These are phyloP conservation scores for Xylaria sp. DNA, from an alignment of 2,329 filamentous ascomycete species.

Conservation along the genomic window DNA sequence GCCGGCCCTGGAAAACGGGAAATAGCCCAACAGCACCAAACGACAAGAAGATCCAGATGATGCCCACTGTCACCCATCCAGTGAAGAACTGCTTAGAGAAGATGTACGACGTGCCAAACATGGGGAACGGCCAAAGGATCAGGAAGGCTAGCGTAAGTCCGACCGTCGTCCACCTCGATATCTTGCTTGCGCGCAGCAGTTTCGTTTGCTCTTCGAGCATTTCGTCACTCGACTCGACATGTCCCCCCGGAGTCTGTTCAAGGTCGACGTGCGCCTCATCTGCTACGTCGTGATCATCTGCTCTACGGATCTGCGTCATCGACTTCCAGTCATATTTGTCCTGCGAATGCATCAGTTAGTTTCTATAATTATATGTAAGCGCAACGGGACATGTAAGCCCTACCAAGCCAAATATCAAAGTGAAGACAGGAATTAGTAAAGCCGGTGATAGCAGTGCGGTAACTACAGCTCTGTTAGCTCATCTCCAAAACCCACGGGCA, in stretches of 20 bases:
- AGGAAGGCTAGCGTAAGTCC: slow-evolving; percentile 76
- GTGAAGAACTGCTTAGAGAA: slow-evolving; percentile 87
- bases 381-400: not conserved
- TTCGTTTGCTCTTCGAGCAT: slow-evolving; percentile 43
- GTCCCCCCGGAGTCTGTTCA: slow-evolving; percentile 63
- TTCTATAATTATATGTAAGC: not conserved
- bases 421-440: slow-evolving; percentile 80
- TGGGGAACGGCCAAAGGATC: slow-evolving; percentile 90
- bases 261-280: slow-evolving; percentile 71
- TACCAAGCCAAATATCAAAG: slow-evolving; percentile 70
- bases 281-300: slow-evolving; percentile 80
- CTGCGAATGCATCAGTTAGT: slow-evolving; percentile 22
- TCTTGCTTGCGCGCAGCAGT: slow-evolving; percentile 47
- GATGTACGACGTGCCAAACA: slow-evolving; percentile 86
- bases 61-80: slow-evolving; percentile 80
- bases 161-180: slow-evolving; percentile 63
- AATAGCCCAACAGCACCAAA: slow-evolving; percentile 80
- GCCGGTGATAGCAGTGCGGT: slow-evolving; percentile 81
- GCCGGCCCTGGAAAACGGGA: slow-evolving; percentile 81
- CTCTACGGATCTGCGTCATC: slow-evolving; percentile 82
- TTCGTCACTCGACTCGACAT: slow-evolving; percentile 56
- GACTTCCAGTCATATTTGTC: slow-evolving; percentile 86
- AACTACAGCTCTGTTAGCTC: slow-evolving; percentile 56
- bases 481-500: not conserved
- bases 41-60: slow-evolving; percentile 83